These are phyloP conservation scores for Penicillium italicum DNA, from an alignment of 2,329 filamentous ascomycete species.

Conservation along the genomic window DNA sequence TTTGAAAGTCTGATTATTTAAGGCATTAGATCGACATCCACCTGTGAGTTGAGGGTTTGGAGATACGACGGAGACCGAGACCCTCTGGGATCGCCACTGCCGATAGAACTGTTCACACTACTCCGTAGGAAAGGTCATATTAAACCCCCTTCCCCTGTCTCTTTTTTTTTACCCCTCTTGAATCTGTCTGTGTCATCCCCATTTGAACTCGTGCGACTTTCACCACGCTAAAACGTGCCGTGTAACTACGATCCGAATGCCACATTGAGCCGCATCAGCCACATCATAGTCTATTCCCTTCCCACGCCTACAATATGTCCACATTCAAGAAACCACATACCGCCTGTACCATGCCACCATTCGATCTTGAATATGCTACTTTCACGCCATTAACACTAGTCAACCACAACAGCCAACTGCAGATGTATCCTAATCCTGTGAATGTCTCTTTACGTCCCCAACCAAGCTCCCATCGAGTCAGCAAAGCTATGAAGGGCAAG, in stretches of 20 bases:
- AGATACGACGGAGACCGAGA: constrained; percentile 2
- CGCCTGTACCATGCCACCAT: neutral
- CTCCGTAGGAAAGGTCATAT: neutral
- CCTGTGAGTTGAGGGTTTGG: neutral
- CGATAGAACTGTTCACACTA: neutral
- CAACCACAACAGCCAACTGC: neutral
- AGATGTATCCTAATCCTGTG: neutral
- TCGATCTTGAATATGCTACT: neutral
- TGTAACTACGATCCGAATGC: neutral
- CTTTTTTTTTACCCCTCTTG: too few species aligned
- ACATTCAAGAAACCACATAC: neutral
- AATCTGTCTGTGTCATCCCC: too few species aligned
- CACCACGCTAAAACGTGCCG: neutral
- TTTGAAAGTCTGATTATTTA: neutral
- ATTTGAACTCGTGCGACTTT: neutral
- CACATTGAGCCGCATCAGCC: neutral
- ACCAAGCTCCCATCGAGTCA: constrained; percentile 37
- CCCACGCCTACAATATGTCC: neutral
- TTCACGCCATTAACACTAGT: neutral
- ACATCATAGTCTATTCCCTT: neutral
- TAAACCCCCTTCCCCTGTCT: neutral
- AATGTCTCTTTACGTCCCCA: constrained; percentile 4
- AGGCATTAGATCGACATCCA: neutral
- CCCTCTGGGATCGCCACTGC: neutral
- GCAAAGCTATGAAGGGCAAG: constrained; percentile 52